Evolutionary conservation across 1,284 basidiomycete genomes (phyloP), one percentile per base, ranked within the genome.

Genomic region (Cutaneotrichosporon sp.): DNA sequence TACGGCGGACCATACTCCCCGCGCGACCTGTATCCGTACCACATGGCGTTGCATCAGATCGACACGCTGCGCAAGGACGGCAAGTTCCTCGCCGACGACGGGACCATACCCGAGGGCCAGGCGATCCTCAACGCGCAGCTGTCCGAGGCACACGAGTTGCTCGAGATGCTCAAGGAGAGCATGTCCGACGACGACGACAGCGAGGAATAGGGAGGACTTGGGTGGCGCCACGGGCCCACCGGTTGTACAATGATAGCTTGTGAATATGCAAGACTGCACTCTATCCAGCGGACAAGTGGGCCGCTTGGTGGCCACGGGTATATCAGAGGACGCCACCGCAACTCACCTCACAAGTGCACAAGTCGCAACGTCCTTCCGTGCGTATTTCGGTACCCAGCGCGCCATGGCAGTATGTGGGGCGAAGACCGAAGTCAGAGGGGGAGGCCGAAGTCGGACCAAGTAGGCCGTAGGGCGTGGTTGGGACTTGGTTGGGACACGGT

Each of bases 11-110:
- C 92, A 0, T 97, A 94, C 73, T 89, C 83, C 59, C 84, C 91
- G n/a, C 85, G 92, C 37, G 94, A 99, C 73, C 79, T 99, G 35
- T 98, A 98, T 76, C 94, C 94, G 22, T 97, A 97, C 77, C 92
- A 96, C 76, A 80, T 97, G 14, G 93, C 92, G 3, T 79, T 97
- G 49, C 88, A 93, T 75, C 93, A 97, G 77, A 94, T 98, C 63
- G 94, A 97, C 72, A 85, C 84, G 1, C 79, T 97, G 78, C 83
- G 93, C 46, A 87, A 87, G 70, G 92, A 97, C 63, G 93, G 92
- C 51, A 91, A 89, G 69, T 97, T 98, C 68, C 78, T 90, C 34
- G 89, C 90, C 32, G 75, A 78, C 52, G 79, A 81, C 52, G 77
- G 77, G 26, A 71, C 62, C 24, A 83, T 97, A 57, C 94, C 94